Conservation (phyloP, 495 filamentous ascomycete species). For the Aspergillus sclerotiicarbonarius region DNA sequence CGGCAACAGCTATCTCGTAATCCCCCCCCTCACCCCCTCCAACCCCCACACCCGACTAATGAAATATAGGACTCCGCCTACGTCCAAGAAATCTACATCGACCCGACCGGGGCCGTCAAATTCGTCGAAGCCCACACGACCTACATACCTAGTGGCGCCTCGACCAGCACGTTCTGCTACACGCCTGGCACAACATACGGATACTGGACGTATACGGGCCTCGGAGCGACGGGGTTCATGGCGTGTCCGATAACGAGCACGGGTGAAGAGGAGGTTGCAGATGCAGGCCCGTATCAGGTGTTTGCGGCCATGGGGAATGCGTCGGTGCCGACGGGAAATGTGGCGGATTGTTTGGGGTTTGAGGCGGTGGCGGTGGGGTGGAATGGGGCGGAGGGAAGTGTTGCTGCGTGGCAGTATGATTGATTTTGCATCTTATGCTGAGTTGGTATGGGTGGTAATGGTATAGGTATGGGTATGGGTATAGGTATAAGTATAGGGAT, state of each 20-base stretch:
- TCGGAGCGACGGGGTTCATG: background rate
- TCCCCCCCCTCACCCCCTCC: background rate
- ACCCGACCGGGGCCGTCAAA: background rate
- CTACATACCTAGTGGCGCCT: background rate
- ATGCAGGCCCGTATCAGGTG: background rate
- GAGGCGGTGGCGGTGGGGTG: background rate
- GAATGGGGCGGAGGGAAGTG: background rate
- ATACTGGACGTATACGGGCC: background rate
- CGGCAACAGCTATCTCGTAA: background rate
- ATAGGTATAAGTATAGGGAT: too few relatives aligned
- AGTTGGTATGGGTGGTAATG: too few relatives aligned
- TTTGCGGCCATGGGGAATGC: background rate
- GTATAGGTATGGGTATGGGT: too few relatives aligned
- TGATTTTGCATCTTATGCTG: background rate
- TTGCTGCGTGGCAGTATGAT: background rate
- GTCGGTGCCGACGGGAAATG: background rate
- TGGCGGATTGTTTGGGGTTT: background rate
- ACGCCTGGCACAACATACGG: background rate
- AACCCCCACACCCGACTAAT: background rate
- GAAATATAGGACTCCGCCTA: background rate
- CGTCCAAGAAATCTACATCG: constrained; percentile 2
- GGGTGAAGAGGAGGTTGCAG: background rate
- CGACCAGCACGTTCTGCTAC: background rate
- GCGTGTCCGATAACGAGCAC: background rate
- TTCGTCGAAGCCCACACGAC: background rate